Conservation (phyloP, 768 basidiomycete genomes). For the Lyophyllum atratum region DNA sequence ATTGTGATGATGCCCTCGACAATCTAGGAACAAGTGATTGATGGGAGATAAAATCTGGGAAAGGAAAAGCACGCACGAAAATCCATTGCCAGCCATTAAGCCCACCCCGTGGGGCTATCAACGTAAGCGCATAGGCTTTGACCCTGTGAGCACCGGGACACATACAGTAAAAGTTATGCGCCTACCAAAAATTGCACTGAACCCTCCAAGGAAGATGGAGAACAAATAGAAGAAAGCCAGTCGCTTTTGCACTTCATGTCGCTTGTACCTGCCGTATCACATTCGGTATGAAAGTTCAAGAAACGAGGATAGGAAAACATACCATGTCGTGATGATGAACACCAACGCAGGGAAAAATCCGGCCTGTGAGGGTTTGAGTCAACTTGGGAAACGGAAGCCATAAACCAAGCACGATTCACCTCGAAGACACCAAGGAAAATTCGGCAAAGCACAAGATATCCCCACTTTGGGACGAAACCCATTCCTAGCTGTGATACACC, state of each 20-base stretch:
- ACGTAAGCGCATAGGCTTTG: constrained; percentile 16
- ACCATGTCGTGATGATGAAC: constrained; percentile 44
- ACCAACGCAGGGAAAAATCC: constrained; percentile 44
- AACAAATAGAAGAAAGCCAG: constrained; percentile 33
- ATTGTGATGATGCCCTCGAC: constrained; percentile 28
- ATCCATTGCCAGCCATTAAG: constrained; percentile 30
- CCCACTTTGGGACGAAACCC: constrained; percentile 44
- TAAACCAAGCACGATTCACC: constrained; percentile 20
- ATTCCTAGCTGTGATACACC: constrained; percentile 43
- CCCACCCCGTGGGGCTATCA: constrained; percentile 14
- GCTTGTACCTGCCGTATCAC: constrained; percentile 30
- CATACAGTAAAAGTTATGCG: neutral
- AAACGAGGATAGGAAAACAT: neutral
- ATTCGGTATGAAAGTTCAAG: neutral
- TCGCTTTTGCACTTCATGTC: constrained; percentile 44
- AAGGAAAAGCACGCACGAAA: constrained; percentile 18
- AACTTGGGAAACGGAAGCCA: neutral
- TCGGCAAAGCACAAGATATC: constrained; percentile 38
- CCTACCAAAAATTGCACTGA: constrained; percentile 26
- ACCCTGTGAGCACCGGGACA: neutral
- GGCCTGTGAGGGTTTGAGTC: constrained; percentile 23
- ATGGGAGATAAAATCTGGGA: neutral
- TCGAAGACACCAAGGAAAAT: constrained; percentile 43
- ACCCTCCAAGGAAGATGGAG: constrained; percentile 32
- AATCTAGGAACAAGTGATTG: constrained; percentile 13